Evolutionary conservation across 495 filamentous ascomycete species (phyloP), one percentile per base, ranked within the genome.

Genomic region (Beverwykella pulmonaria): DNA sequence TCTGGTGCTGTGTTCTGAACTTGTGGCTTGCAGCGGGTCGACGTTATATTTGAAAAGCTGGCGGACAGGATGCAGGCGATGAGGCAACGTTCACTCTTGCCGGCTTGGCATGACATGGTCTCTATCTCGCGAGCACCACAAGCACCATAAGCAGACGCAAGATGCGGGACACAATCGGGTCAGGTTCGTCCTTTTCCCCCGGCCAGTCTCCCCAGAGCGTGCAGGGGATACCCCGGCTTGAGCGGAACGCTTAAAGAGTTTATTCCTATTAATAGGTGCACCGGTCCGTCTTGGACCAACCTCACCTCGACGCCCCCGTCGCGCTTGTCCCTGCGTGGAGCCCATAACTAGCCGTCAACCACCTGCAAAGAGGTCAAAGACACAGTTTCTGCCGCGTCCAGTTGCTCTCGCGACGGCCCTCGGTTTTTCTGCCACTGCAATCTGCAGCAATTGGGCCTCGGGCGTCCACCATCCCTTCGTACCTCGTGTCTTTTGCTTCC

Each of bases 361-460:
- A 61, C 36, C 61, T 61, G 49, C 61, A 54, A 67, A 36, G 19
- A 23, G 23, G 26, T 53, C 15, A 48, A n/a, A 62, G 19, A 66
- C 57, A 53, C 32, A 36, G 32, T 61, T 70, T 59, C 61, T 56
- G 53, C 65, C 69, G 69, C 69, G 64, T 71, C 59, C 57, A 68
- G 64, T 53, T 71, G 69, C 69, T 63, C 32, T 39, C 34, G n/a
- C 19, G 32, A 6, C n/a, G 55, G 44, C 44, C 44, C 44, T n/a
- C 20, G 17, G 44, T 23, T 23, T 23, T n/a, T 48, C 44, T n/a
- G 17, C 44, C 44, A 15, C 44, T 29, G 30, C 12, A 1, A 19
- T 29, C 39, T n/a, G 52, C 44, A 41, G 1, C 55, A n/a, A 56
- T 48, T 65, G 41, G 48, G 59, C 44, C 48, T 27, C 19, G 12